A percentile compares a stretch with the other conserved stretches of the same genome.
phyloP scores from a whole-genome alignment of 2,329 filamentous ascomycete species.

The Verticillium nubilum region DNA sequence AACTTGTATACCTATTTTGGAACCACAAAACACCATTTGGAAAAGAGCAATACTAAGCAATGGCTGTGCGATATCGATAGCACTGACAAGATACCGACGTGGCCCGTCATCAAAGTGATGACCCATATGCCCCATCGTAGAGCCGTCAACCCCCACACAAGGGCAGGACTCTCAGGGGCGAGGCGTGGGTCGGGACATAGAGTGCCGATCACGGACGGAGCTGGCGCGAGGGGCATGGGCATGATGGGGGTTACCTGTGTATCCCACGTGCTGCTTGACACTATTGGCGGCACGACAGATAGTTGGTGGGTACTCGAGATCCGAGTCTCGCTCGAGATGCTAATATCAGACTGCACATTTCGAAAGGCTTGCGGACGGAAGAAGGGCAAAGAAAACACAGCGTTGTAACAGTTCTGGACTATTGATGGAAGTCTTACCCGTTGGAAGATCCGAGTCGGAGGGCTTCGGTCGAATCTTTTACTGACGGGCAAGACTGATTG shows the following conservation, averaged over 20 bases:
- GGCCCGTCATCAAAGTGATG: neutral
- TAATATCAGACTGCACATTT: neutral
- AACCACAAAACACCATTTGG: no score
- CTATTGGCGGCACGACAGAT: neutral
- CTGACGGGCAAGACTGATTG: neutral
- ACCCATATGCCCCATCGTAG: no score
- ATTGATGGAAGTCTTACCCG: neutral
- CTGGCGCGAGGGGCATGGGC: neutral
- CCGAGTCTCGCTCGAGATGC: neutral
- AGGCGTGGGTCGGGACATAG: neutral
- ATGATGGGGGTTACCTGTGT: neutral
- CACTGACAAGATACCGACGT: neutral
- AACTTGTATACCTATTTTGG: no score
- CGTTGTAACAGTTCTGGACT: neutral
- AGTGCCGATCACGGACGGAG: neutral
- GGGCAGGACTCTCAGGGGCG: neutral
- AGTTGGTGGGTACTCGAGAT: neutral
- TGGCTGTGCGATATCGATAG: no score
- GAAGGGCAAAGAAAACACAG: neutral
- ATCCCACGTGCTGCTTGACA: neutral
- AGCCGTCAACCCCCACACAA: neutral
- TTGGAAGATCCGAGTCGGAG: neutral
- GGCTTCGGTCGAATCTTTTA: neutral
- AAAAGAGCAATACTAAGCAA: no score
- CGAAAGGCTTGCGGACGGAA: neutral